Conservation (phyloP, 768 basidiomycete species). For the Psilocybe subaeruginosa region DNA sequence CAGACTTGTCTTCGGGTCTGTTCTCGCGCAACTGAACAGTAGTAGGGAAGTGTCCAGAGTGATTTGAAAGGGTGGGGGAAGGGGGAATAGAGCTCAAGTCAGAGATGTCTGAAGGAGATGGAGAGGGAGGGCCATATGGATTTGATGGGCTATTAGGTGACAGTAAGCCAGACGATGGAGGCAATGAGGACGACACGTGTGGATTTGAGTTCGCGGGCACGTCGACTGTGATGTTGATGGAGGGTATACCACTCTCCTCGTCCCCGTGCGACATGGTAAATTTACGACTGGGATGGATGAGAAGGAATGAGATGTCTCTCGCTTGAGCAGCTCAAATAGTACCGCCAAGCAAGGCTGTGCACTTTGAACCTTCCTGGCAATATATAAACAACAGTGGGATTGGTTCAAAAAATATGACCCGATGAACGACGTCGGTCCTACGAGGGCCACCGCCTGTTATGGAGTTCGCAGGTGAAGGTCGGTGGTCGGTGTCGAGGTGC, state of each 20-base stretch:
- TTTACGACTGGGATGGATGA: background rate
- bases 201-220: conserved; percentile 18
- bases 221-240: conserved; percentile 35
- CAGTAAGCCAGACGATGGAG: conserved; percentile 20
- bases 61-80: conserved; percentile 75
- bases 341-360: conserved; percentile 12
- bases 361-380: background rate
- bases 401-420: too few relatives aligned
- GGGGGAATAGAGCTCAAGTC: conserved; percentile 51
- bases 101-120: conserved; percentile 22
- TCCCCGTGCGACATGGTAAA: conserved; percentile 22
- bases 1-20: conserved; percentile 59
- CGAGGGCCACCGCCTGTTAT: too few relatives aligned
- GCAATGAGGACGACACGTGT: conserved; percentile 17
- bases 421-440: too few relatives aligned
- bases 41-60: conserved; percentile 61
- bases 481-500: too few relatives aligned
- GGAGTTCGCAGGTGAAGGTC: too few relatives aligned
- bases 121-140: conserved; percentile 19
- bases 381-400: too few relatives aligned
- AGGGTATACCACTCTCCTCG: conserved; percentile 26
- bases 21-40: conserved; percentile 69
- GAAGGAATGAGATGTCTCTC: conserved; percentile 1
- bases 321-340: background rate
- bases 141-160: conserved; percentile 17